These are phyloP conservation scores for Aspergillus luchuensis DNA, from an alignment of 2,329 filamentous ascomycete genomes.

Conservation along the genomic window DNA sequence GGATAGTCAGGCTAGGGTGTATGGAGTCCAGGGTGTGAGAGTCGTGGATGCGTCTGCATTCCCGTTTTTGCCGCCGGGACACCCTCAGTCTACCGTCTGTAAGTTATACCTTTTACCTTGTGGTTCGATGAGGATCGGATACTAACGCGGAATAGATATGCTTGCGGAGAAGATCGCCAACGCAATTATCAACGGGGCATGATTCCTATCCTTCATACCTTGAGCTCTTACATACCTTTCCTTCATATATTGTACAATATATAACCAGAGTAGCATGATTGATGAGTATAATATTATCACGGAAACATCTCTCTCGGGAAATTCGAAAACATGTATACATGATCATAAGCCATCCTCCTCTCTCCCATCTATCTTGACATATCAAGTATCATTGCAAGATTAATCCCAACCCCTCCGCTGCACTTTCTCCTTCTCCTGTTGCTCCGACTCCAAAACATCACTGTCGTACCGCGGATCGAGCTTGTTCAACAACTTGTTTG, in stretches of 20 bases:
- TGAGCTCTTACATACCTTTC: too few relatives aligned
- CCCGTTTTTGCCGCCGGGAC: conserved; percentile 40
- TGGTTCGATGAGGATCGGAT: rapidly evolving
- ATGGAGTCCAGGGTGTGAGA: conserved; percentile 33
- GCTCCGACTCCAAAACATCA: conserved; percentile 3
- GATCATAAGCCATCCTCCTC: too few relatives aligned
- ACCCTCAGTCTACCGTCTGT: conserved; percentile 42
- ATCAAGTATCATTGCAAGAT: too few relatives aligned
- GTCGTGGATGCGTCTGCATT: conserved; percentile 41
- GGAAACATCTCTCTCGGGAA: too few relatives aligned
- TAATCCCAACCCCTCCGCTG: not conserved
- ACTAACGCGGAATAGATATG: conserved; percentile 26
- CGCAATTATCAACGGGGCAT: not conserved
- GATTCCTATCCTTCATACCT: not conserved
- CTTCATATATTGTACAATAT: not conserved
- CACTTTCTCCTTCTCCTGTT: not conserved
- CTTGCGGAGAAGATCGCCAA: conserved; percentile 39
- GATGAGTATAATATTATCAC: too few relatives aligned
- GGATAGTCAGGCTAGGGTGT: conserved; percentile 32
- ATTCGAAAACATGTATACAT: too few relatives aligned
- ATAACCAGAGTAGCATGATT: too few relatives aligned
- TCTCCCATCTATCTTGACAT: too few relatives aligned
- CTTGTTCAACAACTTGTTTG: conserved; percentile 10
- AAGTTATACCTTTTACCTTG: conserved; percentile 14
- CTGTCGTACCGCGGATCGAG: conserved; percentile 9